phyloP scores from a whole-genome alignment of 129 eudicot species.

The Oenanthe sinensis region DNA sequence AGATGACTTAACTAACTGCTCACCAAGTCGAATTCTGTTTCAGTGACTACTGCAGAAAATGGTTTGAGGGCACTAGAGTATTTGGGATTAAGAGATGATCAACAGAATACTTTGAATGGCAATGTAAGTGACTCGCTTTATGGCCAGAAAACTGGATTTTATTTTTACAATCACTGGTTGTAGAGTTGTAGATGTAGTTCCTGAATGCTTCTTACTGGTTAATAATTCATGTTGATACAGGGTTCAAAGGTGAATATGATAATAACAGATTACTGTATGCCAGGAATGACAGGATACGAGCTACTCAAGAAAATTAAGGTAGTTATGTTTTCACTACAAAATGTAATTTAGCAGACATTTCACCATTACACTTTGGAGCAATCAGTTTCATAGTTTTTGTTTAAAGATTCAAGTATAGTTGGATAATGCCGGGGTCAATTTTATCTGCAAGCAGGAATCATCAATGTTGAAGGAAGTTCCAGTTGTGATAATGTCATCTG shows the following conservation, averaged over 20 bases:
- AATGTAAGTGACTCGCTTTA: conserved; percentile 25
- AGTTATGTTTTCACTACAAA: background rate
- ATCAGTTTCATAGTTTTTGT: background rate
- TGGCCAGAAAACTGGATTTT: background rate
- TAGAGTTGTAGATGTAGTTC: background rate
- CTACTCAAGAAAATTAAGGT: conserved; percentile 90
- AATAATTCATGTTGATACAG: conserved; percentile 14
- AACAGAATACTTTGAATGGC: conserved; percentile 24
- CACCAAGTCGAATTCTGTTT: background rate
- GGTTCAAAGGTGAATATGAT: conserved; percentile 58
- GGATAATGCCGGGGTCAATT: background rate
- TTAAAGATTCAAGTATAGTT: background rate
- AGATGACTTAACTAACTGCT: background rate
- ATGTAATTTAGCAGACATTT: background rate
- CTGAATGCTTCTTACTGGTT: background rate
- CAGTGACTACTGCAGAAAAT: conserved; percentile 86
- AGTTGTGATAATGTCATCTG: conserved; percentile 76
- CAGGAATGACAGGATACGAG: conserved; percentile 85
- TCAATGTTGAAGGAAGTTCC: conserved; percentile 65
- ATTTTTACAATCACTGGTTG: background rate
- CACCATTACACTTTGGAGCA: background rate
- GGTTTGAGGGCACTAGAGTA: conserved; percentile 73
- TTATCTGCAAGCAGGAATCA: conserved; percentile 50
- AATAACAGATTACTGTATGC: conserved; percentile 85
- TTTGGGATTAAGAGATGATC: conserved; percentile 50